Conservation (phyloP, 768 basidiomycete species). For the Podaxis sp. region DNA sequence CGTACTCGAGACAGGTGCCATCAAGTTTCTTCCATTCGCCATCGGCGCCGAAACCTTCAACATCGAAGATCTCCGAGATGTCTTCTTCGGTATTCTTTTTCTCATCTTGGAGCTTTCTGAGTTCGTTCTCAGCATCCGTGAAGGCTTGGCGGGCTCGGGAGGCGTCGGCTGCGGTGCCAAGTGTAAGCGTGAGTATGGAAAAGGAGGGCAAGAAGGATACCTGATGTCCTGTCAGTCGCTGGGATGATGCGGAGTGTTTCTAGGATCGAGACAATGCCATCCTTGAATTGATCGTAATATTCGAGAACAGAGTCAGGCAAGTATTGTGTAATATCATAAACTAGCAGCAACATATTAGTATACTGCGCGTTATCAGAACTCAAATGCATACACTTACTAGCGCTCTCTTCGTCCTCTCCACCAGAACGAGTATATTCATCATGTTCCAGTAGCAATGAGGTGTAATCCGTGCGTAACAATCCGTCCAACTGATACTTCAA, state of each 20-base stretch:
- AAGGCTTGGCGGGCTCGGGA: constrained; percentile 62
- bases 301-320: constrained; percentile 81
- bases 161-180: constrained; percentile 41
- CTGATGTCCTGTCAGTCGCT: constrained; percentile 36
- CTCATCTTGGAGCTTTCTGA: constrained; percentile 52
- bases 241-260: constrained; percentile 60
- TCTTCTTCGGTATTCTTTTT: constrained; percentile 56
- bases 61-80: constrained; percentile 63
- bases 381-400: constrained; percentile 47
- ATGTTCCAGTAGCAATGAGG: constrained; percentile 73
- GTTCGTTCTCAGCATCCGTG: constrained; percentile 59
- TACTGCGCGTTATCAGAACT: neutral
- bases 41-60: constrained; percentile 66
- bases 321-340: constrained; percentile 78
- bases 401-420: constrained; percentile 35
- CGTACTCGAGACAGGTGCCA: constrained; percentile 72
- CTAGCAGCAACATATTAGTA: constrained; percentile 37
- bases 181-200: neutral
- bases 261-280: constrained; percentile 61
- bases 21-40: constrained; percentile 98
- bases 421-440: constrained; percentile 63
- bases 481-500: constrained; percentile 57
- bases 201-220: constrained; percentile 25
- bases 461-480: constrained; percentile 65
- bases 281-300: constrained; percentile 67